Percentiles rank a stretch among this genome's conserved stretches.
Conservation (phyloP, 2,329 filamentous ascomycete genomes). For the Lasiodiplodia citricola region DNA sequence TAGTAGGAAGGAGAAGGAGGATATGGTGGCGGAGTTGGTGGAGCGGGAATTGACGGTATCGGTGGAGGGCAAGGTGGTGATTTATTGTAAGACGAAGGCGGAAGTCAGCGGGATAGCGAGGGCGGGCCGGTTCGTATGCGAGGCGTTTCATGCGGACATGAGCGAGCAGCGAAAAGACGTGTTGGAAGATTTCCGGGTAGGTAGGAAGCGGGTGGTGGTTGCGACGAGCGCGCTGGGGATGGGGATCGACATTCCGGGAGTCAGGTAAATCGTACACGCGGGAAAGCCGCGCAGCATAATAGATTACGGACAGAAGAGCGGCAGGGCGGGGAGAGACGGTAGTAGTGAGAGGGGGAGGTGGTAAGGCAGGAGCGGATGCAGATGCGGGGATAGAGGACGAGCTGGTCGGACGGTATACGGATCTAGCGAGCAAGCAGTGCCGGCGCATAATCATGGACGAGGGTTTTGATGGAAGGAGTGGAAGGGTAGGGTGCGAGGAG, state of each 20-base stretch:
- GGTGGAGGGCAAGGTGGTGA: neutral
- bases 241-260: neutral
- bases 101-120: neutral
- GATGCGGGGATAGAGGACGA: neutral
- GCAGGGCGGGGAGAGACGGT: neutral
- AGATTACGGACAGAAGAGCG: neutral
- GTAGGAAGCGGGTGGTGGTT: neutral
- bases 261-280: neutral
- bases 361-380: neutral
- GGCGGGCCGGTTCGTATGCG: neutral
- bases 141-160: neutral
- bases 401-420: neutral
- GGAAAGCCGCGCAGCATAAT: neutral
- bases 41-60: neutral
- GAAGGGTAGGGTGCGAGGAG: neutral
- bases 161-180: neutral
- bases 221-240: constrained; percentile 1
- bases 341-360: neutral
- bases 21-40: neutral
- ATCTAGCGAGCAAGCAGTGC: neutral
- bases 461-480: neutral
- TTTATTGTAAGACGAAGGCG: neutral
- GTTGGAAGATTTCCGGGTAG: constrained; percentile 17
- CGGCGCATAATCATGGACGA: neutral
- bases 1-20: neutral